Conservation (phyloP, 2,329 filamentous ascomycete genomes). For the Scedosporium boydii region DNA sequence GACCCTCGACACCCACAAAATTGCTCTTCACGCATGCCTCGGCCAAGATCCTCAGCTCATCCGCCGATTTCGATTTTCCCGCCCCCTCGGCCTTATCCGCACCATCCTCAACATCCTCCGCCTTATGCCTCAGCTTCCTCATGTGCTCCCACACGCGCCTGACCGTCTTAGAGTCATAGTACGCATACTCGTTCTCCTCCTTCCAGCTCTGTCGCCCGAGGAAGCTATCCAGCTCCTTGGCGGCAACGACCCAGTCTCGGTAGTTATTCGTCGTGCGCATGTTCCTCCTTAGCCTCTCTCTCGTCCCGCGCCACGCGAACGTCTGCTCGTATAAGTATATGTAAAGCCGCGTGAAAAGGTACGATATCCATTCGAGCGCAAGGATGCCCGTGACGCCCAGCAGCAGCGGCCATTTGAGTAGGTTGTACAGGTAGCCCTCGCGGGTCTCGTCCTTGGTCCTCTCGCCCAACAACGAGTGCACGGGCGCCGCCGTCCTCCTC, state of each 20-base stretch:
- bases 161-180: constrained; percentile 86
- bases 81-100: constrained; percentile 24
- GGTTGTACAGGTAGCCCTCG: constrained; percentile 80
- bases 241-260: constrained; percentile 71
- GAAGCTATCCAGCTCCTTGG: constrained; percentile 68
- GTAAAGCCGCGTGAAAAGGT: constrained; percentile 76
- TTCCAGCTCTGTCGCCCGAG: constrained; percentile 77
- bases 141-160: constrained; percentile 69
- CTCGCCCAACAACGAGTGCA: constrained; percentile 31
- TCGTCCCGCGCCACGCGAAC: constrained; percentile 76
- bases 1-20: constrained; percentile 90
- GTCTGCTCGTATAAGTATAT: constrained; percentile 89
- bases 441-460: constrained; percentile 82
- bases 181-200: constrained; percentile 63
- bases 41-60: constrained; percentile 67
- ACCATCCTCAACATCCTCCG: constrained; percentile 36
- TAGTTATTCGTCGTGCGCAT: constrained; percentile 68
- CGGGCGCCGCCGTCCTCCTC: constrained; percentile 20
- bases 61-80: constrained; percentile 40
- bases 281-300: constrained; percentile 60
- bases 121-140: constrained; percentile 49
- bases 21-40: constrained; percentile 97
- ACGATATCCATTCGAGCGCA: constrained; percentile 37
- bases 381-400: constrained; percentile 36
- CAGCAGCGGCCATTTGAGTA: constrained; percentile 89